These are phyloP conservation scores for Dentipellis sp. DNA, from an alignment of 768 basidiomycete genomes.

Conservation along the genomic window DNA sequence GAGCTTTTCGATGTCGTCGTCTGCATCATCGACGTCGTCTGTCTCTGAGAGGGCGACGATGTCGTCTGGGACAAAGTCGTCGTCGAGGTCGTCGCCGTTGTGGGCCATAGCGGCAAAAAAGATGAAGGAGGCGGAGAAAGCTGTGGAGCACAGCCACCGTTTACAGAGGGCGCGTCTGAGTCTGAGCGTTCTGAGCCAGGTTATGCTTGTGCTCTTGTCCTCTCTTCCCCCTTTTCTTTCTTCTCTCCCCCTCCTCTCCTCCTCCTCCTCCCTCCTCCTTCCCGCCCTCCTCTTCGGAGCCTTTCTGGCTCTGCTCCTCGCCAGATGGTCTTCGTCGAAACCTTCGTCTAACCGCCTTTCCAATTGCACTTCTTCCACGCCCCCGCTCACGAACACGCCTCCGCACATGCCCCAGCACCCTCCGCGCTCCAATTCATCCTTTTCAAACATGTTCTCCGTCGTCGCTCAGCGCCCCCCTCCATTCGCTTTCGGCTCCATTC, in stretches of 20 bases:
- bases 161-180: not conserved
- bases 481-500: not conserved
- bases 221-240: not conserved
- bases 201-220: not conserved
- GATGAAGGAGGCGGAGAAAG: not conserved
- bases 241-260: not conserved
- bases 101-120: conserved; percentile 20
- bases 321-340: conserved; percentile 7
- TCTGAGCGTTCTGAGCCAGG: not conserved
- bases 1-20: conserved; percentile 27
- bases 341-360: not conserved
- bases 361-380: not conserved
- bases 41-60: conserved; percentile 55
- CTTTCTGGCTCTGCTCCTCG: not conserved
- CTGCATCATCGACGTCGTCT: conserved; percentile 27
- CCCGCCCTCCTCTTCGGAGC: not conserved
- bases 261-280: not conserved
- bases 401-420: not conserved
- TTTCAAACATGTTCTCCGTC: conserved; percentile 9
- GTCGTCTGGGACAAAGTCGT: conserved; percentile 70
- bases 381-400: too few species aligned
- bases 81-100: conserved; percentile 73
- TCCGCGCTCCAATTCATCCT: not conserved
- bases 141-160: not conserved
- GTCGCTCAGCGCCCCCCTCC: conserved; percentile 5